These are phyloP conservation scores for Curvularia lunata DNA, from an alignment of 2,329 filamentous ascomycete genomes.

Conservation along the genomic window DNA sequence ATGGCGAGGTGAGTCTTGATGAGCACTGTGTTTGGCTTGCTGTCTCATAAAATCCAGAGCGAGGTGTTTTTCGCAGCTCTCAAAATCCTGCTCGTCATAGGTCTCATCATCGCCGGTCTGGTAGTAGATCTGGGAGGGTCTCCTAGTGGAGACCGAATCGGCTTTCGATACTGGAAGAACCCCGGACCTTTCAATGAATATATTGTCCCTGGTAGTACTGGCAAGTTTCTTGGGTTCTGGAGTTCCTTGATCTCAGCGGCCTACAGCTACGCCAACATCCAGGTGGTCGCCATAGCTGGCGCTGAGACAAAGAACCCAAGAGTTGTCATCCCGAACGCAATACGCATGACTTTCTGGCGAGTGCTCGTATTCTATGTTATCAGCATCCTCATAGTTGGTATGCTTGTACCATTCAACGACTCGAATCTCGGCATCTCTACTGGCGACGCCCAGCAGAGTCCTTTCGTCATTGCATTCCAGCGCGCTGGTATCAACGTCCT, in stretches of 20 bases:
- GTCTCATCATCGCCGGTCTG: conserved; percentile 37
- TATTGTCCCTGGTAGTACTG: too few species aligned
- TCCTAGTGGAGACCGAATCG: conserved; percentile 46
- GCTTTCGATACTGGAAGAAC: conserved; percentile 71
- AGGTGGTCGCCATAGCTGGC: conserved; percentile 38
- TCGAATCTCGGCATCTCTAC: conserved; percentile 55
- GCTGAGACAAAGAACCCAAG: conserved; percentile 42
- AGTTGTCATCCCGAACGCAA: conserved; percentile 57
- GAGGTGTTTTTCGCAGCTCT: too few species aligned
- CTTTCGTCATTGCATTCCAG: conserved; percentile 68
- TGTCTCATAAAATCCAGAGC: too few species aligned
- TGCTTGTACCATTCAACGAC: conserved; percentile 30
- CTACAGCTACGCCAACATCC: conserved; percentile 38
- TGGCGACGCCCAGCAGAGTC: conserved; percentile 35
- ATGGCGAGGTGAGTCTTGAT: too few species aligned
- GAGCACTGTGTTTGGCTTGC: too few species aligned
- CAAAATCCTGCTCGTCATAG: conserved; percentile 45
- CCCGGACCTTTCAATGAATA: conserved; percentile 59
- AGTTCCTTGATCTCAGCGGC: conserved; percentile 60
- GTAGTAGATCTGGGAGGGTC: conserved; percentile 40
- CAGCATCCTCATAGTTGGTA: too few species aligned
- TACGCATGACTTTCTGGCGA: too few species aligned
- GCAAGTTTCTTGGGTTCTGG: conserved; percentile 61
- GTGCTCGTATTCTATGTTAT: too few species aligned
- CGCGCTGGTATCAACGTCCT: conserved; percentile 71